phyloP scores from a whole-genome alignment of 2,329 filamentous ascomycete genomes.

The Phaeosphaeria sp. region DNA sequence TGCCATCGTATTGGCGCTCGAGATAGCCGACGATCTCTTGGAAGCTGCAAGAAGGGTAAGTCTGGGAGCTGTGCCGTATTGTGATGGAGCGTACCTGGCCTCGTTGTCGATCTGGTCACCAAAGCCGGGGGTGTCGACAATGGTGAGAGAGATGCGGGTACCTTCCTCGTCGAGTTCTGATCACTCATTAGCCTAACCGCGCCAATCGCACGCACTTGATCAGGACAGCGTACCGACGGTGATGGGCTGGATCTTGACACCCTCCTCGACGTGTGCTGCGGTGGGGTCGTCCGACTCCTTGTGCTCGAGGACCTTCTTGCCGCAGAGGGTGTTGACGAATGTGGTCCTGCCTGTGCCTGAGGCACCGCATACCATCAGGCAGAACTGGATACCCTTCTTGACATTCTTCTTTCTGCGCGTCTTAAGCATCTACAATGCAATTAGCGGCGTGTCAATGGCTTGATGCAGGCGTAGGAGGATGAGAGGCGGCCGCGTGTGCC shows the following conservation, averaged over 20 bases:
- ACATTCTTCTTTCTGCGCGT: constrained; percentile 99
- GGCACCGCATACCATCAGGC: constrained; percentile 99
- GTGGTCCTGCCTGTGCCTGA: constrained; percentile 98
- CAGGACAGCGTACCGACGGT: constrained; percentile 77
- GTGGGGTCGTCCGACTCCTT: constrained; percentile 92
- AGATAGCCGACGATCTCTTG: constrained; percentile 97
- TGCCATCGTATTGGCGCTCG: constrained; percentile 99
- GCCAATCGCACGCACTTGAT: neutral
- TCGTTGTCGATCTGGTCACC: constrained; percentile 99
- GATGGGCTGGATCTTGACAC: constrained; percentile 97
- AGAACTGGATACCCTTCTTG: constrained; percentile 99
- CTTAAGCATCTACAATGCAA: constrained; percentile 62
- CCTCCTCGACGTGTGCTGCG: constrained; percentile 91
- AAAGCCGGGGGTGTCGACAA: constrained; percentile 97
- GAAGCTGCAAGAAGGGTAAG: constrained; percentile 68
- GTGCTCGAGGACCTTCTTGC: constrained; percentile 86
- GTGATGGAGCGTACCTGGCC: constrained; percentile 71
- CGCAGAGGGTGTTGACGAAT: constrained; percentile 99
- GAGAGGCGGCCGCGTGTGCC: constrained; percentile 27
- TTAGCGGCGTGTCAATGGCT: constrained; percentile 35
- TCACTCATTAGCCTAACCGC: neutral
- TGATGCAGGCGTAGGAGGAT: constrained; percentile 18
- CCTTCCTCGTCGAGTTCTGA: constrained; percentile 93
- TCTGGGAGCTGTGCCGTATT: neutral
- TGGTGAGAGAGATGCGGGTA: constrained; percentile 95